Base-by-base conservation (phyloP, 169 alveolate species). In the Cryptosporidium tyzzeri region DNA sequence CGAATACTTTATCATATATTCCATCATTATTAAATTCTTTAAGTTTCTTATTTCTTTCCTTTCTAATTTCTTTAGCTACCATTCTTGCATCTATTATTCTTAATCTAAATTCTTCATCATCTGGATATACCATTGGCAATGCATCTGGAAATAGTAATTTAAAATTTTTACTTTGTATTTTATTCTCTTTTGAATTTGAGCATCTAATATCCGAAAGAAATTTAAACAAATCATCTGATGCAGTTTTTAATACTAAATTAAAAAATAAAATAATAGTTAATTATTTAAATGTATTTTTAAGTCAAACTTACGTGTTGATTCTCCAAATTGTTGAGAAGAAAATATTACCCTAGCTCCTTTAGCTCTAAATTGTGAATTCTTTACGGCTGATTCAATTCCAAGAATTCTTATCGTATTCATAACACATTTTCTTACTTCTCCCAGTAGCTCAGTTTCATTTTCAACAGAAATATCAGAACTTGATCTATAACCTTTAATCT, bases 71-170 rank as follows among this genome's bases (percentile, higher is more conserved):
- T 62, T 65, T 80, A 16, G 89, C 89, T 62, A 80, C 59, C 68
- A 37, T 62, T 45, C 89, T 80, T 5, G 89, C 89, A 29, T 80
- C 89, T 29, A 80, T 80, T 41, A 80, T 80, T 65, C 89, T 80
- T n/a, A 80, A 44, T 39, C 89, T 80, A 80, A 80, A 80, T 48
- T 80, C 89, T 41, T 80, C 89, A 41, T 80, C 89, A 80, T 80
- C 89, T 12, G 89, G 89, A 65, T 80, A 80, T 41, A 80, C 89
- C 75, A 62, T 80, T 18, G 89, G 89, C 14, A 80, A 16, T 62
- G 89, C 89, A 80, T 80, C 89, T 35, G 89, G 89, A 48, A 80
- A 80, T 80, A 80, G 9, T 62, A 41, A 23, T 26, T 44, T 37
- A 65, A 80, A 80, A 26, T 33, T 59, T 29, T 65, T 80, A 0